phyloP scores from a whole-genome alignment of 768 basidiomycete species.

The Lentinula edodes region DNA sequence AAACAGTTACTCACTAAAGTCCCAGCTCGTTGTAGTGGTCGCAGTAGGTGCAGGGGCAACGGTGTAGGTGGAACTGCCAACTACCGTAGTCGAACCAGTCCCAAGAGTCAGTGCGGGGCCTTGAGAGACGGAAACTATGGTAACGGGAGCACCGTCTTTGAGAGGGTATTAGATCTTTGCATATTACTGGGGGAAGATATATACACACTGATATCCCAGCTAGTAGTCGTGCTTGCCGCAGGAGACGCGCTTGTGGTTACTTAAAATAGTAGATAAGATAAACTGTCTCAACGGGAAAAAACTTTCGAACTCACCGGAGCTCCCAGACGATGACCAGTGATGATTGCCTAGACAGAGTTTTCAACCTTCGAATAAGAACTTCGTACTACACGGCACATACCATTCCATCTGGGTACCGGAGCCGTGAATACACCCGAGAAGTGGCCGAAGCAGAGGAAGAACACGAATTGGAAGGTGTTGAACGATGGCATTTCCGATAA shows the following conservation, averaged over 20 bases:
- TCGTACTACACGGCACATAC: background rate
- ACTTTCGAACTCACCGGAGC: background rate
- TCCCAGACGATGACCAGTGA: background rate
- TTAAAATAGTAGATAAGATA: background rate
- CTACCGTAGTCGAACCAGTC: background rate
- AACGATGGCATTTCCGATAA: background rate
- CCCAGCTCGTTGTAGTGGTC: background rate
- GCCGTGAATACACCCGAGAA: background rate
- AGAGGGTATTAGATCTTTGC: background rate
- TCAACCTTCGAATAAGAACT: background rate
- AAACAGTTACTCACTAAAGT: background rate
- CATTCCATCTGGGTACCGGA: background rate
- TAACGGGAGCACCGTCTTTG: background rate
- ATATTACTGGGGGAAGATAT: background rate
- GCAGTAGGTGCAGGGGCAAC: background rate
- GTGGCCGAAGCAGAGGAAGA: constrained; percentile 1
- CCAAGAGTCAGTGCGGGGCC: background rate
- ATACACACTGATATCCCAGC: background rate
- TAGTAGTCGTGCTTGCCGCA: background rate
- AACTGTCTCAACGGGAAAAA: background rate
- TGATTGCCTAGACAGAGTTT: background rate
- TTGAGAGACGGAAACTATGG: background rate
- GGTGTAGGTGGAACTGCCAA: background rate
- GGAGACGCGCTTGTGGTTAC: background rate
- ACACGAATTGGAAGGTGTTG: background rate